Evolutionary conservation across 495 filamentous ascomycete genomes (phyloP).

Genomic region (Hypoxylon cercidicola): DNA sequence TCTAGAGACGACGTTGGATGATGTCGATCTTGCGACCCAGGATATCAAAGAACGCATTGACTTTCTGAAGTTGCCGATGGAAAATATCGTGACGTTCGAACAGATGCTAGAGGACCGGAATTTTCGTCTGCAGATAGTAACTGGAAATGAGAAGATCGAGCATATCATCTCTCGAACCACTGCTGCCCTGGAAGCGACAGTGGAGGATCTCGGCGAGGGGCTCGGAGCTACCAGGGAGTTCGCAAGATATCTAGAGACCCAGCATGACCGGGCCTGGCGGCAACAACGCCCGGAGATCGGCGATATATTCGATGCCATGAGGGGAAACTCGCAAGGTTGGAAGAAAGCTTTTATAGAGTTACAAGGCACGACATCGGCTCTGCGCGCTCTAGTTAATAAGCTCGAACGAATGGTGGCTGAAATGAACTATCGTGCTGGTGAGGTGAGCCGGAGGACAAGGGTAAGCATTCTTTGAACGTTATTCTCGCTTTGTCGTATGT

Average conservation of each 20-base stretch:
- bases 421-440: constrained; percentile 78
- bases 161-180: constrained; percentile 84
- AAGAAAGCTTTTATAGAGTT: constrained; percentile 75
- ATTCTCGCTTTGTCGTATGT: constrained; percentile 10
- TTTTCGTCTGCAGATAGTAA: constrained; percentile 82
- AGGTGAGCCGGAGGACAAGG: constrained; percentile 73
- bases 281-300: constrained; percentile 61
- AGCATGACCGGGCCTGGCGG: constrained; percentile 67
- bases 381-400: constrained; percentile 70
- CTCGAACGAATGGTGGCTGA: constrained; percentile 75
- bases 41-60: constrained; percentile 80
- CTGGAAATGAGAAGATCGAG: constrained; percentile 91
- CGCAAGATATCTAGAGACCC: constrained; percentile 74
- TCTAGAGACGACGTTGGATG: constrained; percentile 82
- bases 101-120: constrained; percentile 84
- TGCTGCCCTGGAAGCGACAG: constrained; percentile 73
- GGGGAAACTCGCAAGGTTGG: constrained; percentile 89
- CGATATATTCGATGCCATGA: constrained; percentile 82
- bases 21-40: constrained; percentile 81
- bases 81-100: constrained; percentile 86
- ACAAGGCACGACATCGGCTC: constrained; percentile 68
- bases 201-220: constrained; percentile 82
- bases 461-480: constrained; percentile 43
- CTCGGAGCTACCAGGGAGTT: constrained; percentile 80
- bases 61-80: constrained; percentile 82